Evolutionary conservation across 305 asterid species (phyloP).

Genomic region (Coffea humblotiana): DNA sequence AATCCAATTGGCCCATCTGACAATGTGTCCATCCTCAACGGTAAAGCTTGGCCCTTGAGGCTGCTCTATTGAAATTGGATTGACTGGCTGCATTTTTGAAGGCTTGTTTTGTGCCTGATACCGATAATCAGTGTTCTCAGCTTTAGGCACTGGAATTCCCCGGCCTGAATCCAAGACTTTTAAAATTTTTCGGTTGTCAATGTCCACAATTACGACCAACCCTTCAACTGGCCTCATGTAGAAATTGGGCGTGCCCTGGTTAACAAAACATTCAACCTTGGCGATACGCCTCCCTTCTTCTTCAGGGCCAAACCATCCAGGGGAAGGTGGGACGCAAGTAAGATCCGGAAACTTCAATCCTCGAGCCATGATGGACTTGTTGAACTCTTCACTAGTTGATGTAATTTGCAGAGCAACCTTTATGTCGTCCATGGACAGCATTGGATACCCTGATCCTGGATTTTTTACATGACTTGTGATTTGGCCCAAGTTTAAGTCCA

Average conservation of each 20-base stretch:
- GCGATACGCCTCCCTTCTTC: slow-evolving; percentile 66
- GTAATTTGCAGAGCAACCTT: slow-evolving; percentile 36
- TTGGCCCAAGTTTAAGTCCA: slow-evolving; percentile 52
- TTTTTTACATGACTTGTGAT: slow-evolving; percentile 34
- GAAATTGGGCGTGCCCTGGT: slow-evolving; percentile 57
- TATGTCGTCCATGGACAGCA: slow-evolving; percentile 51
- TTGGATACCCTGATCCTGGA: slow-evolving; percentile 48
- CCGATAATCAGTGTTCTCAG: slow-evolving; percentile 54
- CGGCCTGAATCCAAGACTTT: slow-evolving; percentile 49
- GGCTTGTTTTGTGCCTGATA: slow-evolving; percentile 25
- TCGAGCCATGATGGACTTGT: slow-evolving; percentile 44
- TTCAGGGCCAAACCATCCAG: slow-evolving; percentile 69
- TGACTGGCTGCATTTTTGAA: slow-evolving; percentile 43
- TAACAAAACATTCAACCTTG: slow-evolving; percentile 54
- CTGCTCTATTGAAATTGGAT: slow-evolving; percentile 68
- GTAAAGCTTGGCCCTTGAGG: slow-evolving; percentile 67
- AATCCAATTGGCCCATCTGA: slow-evolving; percentile 85
- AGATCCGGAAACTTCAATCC: slow-evolving; percentile 49
- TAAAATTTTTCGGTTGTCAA: slow-evolving; percentile 46
- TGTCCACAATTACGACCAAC: slow-evolving; percentile 43
- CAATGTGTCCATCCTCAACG: slow-evolving; percentile 52
- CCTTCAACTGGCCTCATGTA: slow-evolving; percentile 88
- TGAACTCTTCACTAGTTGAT: slow-evolving; percentile 43
- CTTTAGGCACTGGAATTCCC: slow-evolving; percentile 59
- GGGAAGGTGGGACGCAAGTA: slow-evolving; percentile 61